Base-by-base conservation (phyloP, 768 basidiomycete species). In the Suillus plorans region DNA sequence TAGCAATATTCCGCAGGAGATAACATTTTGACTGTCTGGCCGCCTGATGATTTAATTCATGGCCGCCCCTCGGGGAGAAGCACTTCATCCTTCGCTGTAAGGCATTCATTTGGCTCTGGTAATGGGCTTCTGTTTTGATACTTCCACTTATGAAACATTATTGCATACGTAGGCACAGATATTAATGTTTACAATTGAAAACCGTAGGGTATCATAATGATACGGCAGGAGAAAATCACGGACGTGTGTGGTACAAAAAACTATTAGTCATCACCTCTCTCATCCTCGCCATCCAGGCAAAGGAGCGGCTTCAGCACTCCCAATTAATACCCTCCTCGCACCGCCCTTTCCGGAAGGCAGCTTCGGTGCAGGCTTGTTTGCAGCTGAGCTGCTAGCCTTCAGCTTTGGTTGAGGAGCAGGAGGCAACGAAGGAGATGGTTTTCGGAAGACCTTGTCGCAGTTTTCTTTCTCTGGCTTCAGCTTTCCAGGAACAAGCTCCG, bases 271-370 rank as follows among this genome's bases (percentile, higher is more conserved):
- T 16, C 1, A 12, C 34, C 14, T 62, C 44, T 10, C 59, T 76
- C 70, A 87, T 18, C 80, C 81, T 71, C 81, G 82, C 82, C 87
- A 82, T 1, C 80, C 79, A 41, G 81, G 84, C 13, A 75, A 74
- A 7, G 80, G 74, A 5, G 86, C 86, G 5, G 89, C 89, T 63
- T 89, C 88, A 2, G 82, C 81, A 67, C 88, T 90, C 66, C 86
- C 84, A n/a, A 90, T 77, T 5, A 82, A 86, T 31, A 92, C 89
- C 63, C 89, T 80, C 68, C 89, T 79, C 5, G 90, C 84, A 7
- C 88, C 89, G 36, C 80, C 81, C 65, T 74, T 79, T 69, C 74
- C 68, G 9, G 67, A 66, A 28, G 79, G 76, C n/a, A 77, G 45
- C 59, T 81, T 84, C 13, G 22, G 37, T 18, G 69, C 16, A 45